Conservation (phyloP, 345 rosid genomes). For the Syzygium aromaticum region DNA sequence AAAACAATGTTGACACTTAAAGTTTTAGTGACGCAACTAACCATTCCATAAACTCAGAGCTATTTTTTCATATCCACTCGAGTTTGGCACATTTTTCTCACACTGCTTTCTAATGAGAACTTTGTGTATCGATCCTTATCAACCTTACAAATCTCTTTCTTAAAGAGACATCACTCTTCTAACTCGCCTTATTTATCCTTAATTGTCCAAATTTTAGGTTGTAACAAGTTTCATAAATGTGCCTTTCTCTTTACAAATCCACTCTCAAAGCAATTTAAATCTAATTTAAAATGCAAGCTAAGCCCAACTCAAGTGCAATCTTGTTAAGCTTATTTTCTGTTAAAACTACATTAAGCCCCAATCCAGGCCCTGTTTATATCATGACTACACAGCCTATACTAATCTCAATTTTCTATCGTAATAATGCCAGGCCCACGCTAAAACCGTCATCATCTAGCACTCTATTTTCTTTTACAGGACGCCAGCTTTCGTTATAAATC, state of each 20-base stretch:
- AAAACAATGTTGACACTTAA: neutral
- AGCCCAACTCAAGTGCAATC: no score
- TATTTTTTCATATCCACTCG: neutral
- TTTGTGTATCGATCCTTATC: neutral
- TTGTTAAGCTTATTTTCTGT: no score
- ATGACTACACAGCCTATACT: no score
- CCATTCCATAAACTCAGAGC: neutral
- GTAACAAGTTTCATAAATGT: neutral
- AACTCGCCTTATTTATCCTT: neutral
- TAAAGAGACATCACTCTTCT: neutral
- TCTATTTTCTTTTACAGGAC: no score
- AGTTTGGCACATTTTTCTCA: neutral
- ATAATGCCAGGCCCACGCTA: no score
- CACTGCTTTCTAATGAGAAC: neutral
- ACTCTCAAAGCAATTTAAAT: no score
- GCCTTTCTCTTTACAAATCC: neutral
- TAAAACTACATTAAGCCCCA: no score
- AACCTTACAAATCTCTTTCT: neutral
- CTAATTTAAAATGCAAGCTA: no score
- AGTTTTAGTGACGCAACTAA: neutral
- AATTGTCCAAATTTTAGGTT: neutral
- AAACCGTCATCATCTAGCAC: no score
- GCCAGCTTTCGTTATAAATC: no score
- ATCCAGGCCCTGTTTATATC: no score
- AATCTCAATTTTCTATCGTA: no score